Conservation (phyloP, 2,329 filamentous ascomycete genomes). For the Trichoderma atrobrunneum region DNA sequence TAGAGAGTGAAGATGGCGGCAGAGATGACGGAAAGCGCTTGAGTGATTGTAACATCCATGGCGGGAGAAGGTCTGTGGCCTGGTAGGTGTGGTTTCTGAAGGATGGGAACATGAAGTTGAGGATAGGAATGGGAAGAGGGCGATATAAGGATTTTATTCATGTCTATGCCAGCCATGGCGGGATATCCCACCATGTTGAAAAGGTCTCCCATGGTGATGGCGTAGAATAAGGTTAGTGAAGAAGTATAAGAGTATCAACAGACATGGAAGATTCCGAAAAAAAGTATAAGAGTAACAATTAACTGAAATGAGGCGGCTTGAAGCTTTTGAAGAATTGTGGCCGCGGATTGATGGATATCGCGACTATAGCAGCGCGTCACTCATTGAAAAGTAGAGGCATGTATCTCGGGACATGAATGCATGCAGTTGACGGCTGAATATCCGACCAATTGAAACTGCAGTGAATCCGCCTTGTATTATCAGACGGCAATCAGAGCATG, state of each 20-base stretch:
- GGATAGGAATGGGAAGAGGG: not conserved
- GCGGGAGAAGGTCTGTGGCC: not conserved
- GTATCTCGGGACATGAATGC: not conserved
- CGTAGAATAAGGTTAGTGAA: not conserved
- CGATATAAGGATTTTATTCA: not conserved
- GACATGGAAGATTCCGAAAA: not conserved
- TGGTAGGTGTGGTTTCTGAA: not conserved
- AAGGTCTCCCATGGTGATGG: not conserved
- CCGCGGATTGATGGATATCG: not conserved
- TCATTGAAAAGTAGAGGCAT: not conserved
- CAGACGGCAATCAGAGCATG: not conserved
- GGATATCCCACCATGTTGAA: not conserved
- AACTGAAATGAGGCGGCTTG: not conserved
- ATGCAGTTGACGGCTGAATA: not conserved
- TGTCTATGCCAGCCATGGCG: not conserved
- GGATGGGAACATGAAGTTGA: not conserved
- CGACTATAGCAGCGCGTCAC: not conserved
- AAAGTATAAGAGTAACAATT: not conserved
- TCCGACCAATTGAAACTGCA: not conserved
- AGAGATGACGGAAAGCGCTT: constrained; percentile 27
- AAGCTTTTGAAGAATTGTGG: not conserved
- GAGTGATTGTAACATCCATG: constrained; percentile 24
- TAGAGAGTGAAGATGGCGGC: constrained; percentile 32
- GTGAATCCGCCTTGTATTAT: not conserved
- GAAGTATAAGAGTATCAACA: not conserved